Evolutionary conservation across 1,284 basidiomycete genomes (phyloP), one percentile per base, ranked within the genome.

Genomic region (Marasmius fiardii): DNA sequence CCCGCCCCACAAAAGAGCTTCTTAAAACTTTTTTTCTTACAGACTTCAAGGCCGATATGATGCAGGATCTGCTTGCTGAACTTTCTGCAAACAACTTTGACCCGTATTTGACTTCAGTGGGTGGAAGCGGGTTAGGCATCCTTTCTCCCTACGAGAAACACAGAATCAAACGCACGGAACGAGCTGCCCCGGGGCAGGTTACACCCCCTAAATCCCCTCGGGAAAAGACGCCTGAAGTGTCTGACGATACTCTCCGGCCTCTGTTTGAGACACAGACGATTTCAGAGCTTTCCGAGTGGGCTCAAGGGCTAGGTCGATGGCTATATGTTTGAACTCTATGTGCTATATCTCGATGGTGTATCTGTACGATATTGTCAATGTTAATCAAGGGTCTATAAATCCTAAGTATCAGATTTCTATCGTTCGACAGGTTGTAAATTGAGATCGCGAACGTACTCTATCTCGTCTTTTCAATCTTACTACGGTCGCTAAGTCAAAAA

Each of bases 21-120:
- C 20, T n/a, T 14, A 31, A 23, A 31, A 37, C 34, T 5, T 23
- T 7, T 45, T 18, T 55, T 55, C 18, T 54, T 41, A 58, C 43
- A 90, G 90, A 85, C 60, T 88, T 93, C 74, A 70, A 82, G 51
- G 78, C 82, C 52, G 74, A 77, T 14, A 65, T 75, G 34, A 76
- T 95, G 31, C 67, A 78, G 41, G 71, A 76, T 57, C 79, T 95
- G 59, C 76, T 87, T 53, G 64, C 71, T 12, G 75, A 80, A 12
- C 82, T 97, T 59, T 69, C 76, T 58, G 74, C 73, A 49, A 81
- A 84, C 47, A 85, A 83, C 37, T 98, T 92, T 74, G 82, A 85
- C 64, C 90, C 95, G 23, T 95, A 98, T 77, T 78, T 93, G 59
- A 95, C 95, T 24, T 83, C 90, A 53, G 92, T 99, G 45, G 97